Evolutionary conservation across 805 yeast species (phyloP).

Genomic region (Ascoidea rubescens): DNA sequence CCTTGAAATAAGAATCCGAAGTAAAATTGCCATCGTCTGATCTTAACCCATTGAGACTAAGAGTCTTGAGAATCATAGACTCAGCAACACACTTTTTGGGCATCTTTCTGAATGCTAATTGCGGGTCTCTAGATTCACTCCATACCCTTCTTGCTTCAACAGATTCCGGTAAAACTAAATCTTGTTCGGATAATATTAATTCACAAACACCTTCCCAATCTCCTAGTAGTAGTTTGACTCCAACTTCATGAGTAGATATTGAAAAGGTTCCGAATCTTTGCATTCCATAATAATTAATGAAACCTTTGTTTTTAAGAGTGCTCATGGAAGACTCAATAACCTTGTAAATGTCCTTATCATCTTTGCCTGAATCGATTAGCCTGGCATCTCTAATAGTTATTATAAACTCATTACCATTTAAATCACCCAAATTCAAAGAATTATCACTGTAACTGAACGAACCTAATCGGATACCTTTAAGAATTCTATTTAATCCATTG

Average conservation of each 20-base stretch:
- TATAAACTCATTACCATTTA: slow-evolving; percentile 78
- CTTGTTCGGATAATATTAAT: slow-evolving; percentile 74
- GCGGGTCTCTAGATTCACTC: slow-evolving; percentile 60
- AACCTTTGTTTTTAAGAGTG: slow-evolving; percentile 55
- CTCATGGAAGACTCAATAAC: slow-evolving; percentile 37
- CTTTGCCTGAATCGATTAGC: slow-evolving; percentile 18
- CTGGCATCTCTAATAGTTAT: slow-evolving; percentile 72
- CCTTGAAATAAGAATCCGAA: slow-evolving; percentile 51
- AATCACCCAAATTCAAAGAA: slow-evolving; percentile 64
- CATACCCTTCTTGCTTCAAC: slow-evolving; percentile 72
- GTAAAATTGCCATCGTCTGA: slow-evolving; percentile 30
- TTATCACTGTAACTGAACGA: slow-evolving; percentile 54
- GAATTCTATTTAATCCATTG: slow-evolving; percentile 56
- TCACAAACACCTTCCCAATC: slow-evolving; percentile 77
- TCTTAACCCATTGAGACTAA: slow-evolving; percentile 36
- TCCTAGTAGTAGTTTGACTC: slow-evolving; percentile 52
- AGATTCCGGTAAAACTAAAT: slow-evolving; percentile 69
- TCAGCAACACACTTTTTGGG: slow-evolving; percentile 88
- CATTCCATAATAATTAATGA: slow-evolving; percentile 94
- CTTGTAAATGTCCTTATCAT: slow-evolving; percentile 12
- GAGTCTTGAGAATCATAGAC: slow-evolving; percentile 45
- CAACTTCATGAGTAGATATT: slow-evolving; percentile 78
- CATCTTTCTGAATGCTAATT: slow-evolving; percentile 54
- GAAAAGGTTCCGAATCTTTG: slow-evolving; percentile 97
- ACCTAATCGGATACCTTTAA: slow-evolving; percentile 72